Base-by-base conservation (phyloP, 2,329 filamentous ascomycete genomes). In the Penicillium thymicola region DNA sequence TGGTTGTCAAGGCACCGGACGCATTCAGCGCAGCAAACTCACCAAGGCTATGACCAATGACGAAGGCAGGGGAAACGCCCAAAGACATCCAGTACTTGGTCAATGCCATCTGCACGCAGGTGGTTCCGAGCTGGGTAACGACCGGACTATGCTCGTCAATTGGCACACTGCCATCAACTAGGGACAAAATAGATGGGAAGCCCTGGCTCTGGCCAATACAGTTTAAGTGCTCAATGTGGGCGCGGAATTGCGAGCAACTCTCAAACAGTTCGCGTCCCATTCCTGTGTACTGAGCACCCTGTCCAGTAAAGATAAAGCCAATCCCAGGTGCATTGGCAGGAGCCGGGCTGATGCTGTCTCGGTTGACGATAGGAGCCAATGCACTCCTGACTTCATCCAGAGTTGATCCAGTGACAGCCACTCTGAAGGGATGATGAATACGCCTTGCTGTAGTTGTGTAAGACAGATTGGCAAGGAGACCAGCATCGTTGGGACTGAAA, bases 371-470 rank as follows among this genome's bases (percentile, higher is more conserved):
- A 14, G 62, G 51, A 18, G 51, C 59, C 40, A 72, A 47, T 7
- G 38, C 51, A 18, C 50, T 42, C 7, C 59, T 43, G 13, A 67
- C 59, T 25, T 61, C 60, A 21, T 60, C 61, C 43, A 66, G 30
- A 16, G 63, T 65, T 3, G 67, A 64, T 3, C 67, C 69, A 16
- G 59, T 56, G 5, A 67, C 64, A 37, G 62, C 61, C 1, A 67
- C 62, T 25, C 70, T 61, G 59, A 69, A 71, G 18, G 62, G 60
- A 59, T 81, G 76, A 51, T 81, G 78, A 9, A 72, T 67, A 2
- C 78, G 75, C 34, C 79, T 72, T 14, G 88, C 88, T 5, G 86
- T 89, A 0, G 84, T 86, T 1, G 85, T 87, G 71, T 89, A 90
- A 0, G 86, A 82, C 2, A 90, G 72, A 57, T 84, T 77, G 1